Evolutionary conservation across 2,329 filamentous ascomycete species (phyloP), one percentile per base, ranked within the genome.

Genomic region (Dendryphion nanum): DNA sequence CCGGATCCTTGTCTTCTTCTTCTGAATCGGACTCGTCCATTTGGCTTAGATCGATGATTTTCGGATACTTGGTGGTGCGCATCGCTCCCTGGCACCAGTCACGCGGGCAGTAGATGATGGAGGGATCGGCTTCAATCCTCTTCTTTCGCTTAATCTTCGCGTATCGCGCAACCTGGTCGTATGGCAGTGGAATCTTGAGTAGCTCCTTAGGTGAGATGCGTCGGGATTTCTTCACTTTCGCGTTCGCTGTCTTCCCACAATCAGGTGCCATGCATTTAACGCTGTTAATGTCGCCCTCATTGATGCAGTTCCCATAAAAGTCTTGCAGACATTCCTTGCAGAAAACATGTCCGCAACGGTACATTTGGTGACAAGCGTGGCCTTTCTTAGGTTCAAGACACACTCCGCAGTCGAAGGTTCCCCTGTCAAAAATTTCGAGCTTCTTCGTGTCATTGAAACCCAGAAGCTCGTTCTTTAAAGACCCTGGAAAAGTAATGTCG

Each of bases 331-430:
- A 98, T n/a, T 80, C 67, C 14, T 84, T 71, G 64, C 93, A 98
- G 59, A 97, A 98, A 24, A 97, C 89, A 61, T 98, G 91, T 0
- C 81, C 82, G 63, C 93, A 98, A 41, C 84, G 81, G 31, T 85
- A 68, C 75, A 97, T 83, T 29, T 81, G 79, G 68, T 97, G 86
- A 62, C 93, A 97, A 8, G 74, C 77, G 0, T 72, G 67, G 1
- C 93, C 93, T 62, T 94, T 96, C 66, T 95, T 95, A 1, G 89
- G 89, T 63, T 97, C 91, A 32, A 96, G 68, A 59, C 90, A 96
- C 33, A 97, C 78, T 2, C 85, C 87, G 50, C 91, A 97, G 36
- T 90, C 82, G 58, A 93, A 96, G 0, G 88, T 95, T 52, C 84
- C 85, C 49, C 81, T 81, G 43, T 93, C 83, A 59, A 96, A 97